Conservation (phyloP, 768 basidiomycete species). For the Tremella fuciformis region DNA sequence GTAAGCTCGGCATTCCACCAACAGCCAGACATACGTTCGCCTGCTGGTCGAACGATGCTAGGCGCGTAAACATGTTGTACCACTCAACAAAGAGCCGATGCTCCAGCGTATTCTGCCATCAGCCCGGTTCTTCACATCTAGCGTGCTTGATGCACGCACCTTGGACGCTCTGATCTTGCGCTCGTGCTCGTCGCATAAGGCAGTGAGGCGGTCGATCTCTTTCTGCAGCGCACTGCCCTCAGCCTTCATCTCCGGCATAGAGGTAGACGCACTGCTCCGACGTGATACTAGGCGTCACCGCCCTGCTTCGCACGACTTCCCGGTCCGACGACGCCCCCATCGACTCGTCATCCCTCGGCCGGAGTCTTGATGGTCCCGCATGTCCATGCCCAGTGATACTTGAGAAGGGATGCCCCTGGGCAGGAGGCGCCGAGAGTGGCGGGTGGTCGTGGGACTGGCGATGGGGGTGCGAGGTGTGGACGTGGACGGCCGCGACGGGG, state of each 20-base stretch:
- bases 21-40: constrained; percentile 27
- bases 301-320: neutral
- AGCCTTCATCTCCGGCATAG: constrained; percentile 3
- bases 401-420: neutral
- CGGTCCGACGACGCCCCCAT: neutral
- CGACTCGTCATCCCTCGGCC: neutral
- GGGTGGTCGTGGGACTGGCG: too few relatives aligned
- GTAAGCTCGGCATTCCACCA: neutral
- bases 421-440: neutral
- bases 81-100: constrained; percentile 31
- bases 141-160: constrained; percentile 17
- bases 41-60: constrained; percentile 27
- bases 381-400: neutral
- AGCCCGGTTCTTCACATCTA: neutral
- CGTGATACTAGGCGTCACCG: neutral
- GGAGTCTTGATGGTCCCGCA: neutral
- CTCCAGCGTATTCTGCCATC: constrained; percentile 33
- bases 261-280: neutral
- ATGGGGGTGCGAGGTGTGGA: too few relatives aligned
- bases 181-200: constrained; percentile 39
- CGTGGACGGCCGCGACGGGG: too few relatives aligned
- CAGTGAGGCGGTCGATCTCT: constrained; percentile 34
- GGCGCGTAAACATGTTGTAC: constrained; percentile 18
- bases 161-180: constrained; percentile 28
- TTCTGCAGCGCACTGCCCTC: constrained; percentile 30